These are phyloP conservation scores for Scopulariopsis brevicaulis DNA, from an alignment of 2,329 filamentous ascomycete species.

Conservation along the genomic window DNA sequence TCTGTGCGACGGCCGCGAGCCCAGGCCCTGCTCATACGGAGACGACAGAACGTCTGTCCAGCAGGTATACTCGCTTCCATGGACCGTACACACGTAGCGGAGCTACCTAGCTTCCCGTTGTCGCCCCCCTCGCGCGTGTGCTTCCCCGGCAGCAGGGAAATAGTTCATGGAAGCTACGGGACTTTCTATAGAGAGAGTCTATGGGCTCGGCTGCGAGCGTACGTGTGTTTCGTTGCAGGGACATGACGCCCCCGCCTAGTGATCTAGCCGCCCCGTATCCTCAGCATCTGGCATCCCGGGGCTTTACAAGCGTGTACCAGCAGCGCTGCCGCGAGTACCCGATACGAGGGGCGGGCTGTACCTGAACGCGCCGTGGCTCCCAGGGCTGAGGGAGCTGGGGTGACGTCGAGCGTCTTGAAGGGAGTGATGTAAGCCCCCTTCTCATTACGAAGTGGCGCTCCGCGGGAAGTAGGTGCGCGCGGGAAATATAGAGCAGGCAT, in stretches of 20 bases:
- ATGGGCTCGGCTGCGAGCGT: neutral
- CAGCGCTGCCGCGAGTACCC: neutral
- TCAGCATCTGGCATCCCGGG: no score
- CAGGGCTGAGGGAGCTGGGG: neutral
- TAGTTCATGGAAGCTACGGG: no score
- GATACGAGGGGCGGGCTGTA: neutral
- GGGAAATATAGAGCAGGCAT: neutral
- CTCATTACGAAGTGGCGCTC: no score
- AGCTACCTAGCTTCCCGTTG: no score
- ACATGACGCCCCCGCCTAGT: neutral
- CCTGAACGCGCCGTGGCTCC: neutral
- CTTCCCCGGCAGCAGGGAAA: no score
- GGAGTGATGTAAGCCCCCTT: neutral
- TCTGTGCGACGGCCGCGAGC: neutral
- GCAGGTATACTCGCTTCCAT: no score
- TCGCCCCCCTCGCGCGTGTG: no score
- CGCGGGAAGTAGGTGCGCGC: neutral
- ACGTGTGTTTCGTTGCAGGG: neutral
- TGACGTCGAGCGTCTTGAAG: neutral
- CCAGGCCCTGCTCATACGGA: no score
- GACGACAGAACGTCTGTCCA: no score
- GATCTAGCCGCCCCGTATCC: neutral
- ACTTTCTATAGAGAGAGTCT: no score
- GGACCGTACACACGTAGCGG: no score
- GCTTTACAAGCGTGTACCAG: no score